A percentile compares a stretch with the other conserved stretches of the same genome.
Conservation (phyloP, 208 protist species). For the Leishmania mexicana region DNA sequence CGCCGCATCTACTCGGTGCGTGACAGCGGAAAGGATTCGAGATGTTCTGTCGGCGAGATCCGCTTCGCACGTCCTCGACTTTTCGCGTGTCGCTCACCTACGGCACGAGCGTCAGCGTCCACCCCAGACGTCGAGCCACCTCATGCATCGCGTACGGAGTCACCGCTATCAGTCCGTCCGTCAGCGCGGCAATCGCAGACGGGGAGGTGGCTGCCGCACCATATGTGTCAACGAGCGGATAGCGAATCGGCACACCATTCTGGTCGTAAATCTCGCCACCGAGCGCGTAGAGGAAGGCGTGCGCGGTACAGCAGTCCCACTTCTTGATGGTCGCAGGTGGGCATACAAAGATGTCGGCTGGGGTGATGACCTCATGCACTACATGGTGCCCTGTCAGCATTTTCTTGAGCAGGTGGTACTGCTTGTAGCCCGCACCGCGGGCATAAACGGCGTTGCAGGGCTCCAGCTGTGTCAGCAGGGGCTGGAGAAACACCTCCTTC, state of each 20-base stretch:
- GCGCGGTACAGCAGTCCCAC: constrained; percentile 81
- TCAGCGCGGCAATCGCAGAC: constrained; percentile 27
- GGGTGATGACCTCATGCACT: background rate
- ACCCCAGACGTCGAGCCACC: constrained; percentile 44
- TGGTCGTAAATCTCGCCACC: constrained; percentile 55
- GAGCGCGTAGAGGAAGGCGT: constrained; percentile 68
- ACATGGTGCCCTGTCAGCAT: constrained; percentile 20
- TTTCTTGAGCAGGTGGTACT: constrained; percentile 44
- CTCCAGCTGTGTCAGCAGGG: constrained; percentile 27
- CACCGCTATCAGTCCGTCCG: constrained; percentile 42
- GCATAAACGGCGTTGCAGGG: constrained; percentile 25
- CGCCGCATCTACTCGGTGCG: background rate
- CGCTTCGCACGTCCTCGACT: background rate
- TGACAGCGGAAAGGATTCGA: background rate
- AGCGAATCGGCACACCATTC: constrained; percentile 43
- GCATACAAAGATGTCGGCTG: constrained; percentile 66
- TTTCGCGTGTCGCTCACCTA: background rate
- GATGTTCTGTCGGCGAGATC: background rate
- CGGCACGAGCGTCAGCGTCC: background rate
- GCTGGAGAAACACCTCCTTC: constrained; percentile 32
- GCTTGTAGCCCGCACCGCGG: constrained; percentile 64
- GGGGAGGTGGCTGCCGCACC: background rate
- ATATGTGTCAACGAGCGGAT: constrained; percentile 15
- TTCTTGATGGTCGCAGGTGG: constrained; percentile 58
- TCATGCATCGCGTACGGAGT: constrained; percentile 31